phyloP scores from a whole-genome alignment of 2,329 filamentous ascomycete genomes.

The Fusarium ramigenum region DNA sequence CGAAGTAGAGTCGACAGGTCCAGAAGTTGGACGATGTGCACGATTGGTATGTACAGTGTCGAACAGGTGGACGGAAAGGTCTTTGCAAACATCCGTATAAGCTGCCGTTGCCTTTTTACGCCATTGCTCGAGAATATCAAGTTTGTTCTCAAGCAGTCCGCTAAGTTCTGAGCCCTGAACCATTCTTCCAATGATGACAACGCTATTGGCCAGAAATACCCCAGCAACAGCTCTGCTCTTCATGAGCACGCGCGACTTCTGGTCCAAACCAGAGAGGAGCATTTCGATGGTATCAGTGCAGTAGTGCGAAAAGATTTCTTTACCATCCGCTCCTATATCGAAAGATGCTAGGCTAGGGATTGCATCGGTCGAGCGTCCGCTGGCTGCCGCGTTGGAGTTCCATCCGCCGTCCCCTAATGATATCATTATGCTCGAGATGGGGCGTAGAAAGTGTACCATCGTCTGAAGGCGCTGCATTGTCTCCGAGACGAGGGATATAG shows the following conservation, averaged over 20 bases:
- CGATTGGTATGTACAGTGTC: slow-evolving; percentile 94
- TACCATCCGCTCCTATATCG: slow-evolving; percentile 88
- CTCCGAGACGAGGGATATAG: slow-evolving; percentile 81
- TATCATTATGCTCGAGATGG: slow-evolving; percentile 88
- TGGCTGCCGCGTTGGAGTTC: slow-evolving; percentile 64
- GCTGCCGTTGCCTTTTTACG: slow-evolving; percentile 84
- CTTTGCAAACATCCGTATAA: slow-evolving; percentile 89
- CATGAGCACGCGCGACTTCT: slow-evolving; percentile 75
- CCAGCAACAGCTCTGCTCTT: slow-evolving; percentile 83
- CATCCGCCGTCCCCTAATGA: slow-evolving; percentile 94
- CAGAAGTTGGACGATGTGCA: slow-evolving; percentile 74
- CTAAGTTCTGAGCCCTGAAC: slow-evolving; percentile 83
- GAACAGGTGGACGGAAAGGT: slow-evolving; percentile 83
- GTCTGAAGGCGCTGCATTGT: slow-evolving; percentile 87
- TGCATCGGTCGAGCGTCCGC: slow-evolving; percentile 67
- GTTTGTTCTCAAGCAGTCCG: slow-evolving; percentile 73
- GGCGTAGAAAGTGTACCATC: slow-evolving; percentile 86
- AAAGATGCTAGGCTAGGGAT: slow-evolving; percentile 79
- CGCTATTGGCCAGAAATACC: slow-evolving; percentile 90
- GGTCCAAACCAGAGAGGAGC: slow-evolving; percentile 78
- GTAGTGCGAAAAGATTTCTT: slow-evolving; percentile 89
- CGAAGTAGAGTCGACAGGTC: slow-evolving; percentile 80
- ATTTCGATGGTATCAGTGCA: slow-evolving; percentile 88
- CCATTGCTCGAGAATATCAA: slow-evolving; percentile 79
- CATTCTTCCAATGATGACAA: slow-evolving; percentile 84